Evolutionary conservation across 306 rosid species (phyloP).

Genomic region (Carpinus viminea): DNA sequence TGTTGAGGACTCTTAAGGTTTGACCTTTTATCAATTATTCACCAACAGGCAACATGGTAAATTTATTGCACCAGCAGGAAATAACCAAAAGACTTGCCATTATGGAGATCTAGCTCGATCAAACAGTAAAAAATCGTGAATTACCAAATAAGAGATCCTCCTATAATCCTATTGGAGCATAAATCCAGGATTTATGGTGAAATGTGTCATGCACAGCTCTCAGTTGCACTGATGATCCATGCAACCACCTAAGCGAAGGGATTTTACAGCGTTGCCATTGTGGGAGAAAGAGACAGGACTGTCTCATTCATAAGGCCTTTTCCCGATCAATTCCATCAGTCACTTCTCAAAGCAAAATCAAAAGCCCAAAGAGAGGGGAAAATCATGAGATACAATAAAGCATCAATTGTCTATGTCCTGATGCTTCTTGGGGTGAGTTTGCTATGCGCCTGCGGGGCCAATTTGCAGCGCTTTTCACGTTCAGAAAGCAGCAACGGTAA

Average conservation of each 20-base stretch:
- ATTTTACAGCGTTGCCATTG: not conserved
- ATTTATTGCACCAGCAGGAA: too few species aligned
- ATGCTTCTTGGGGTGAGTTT: conserved; percentile 20
- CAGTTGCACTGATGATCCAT: not conserved
- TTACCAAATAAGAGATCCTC: too few species aligned
- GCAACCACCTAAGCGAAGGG: not conserved
- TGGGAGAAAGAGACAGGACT: not conserved
- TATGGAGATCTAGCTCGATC: too few species aligned
- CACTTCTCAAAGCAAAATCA: not conserved
- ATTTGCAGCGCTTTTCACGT: conserved; percentile 5
- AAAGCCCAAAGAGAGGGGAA: too few species aligned
- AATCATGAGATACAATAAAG: conserved; percentile 22
- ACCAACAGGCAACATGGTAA: too few species aligned
- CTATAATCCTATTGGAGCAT: not conserved
- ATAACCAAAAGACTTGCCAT: too few species aligned
- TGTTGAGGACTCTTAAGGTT: too few species aligned
- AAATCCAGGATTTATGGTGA: not conserved
- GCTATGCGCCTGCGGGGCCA: not conserved
- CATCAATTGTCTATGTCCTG: not conserved
- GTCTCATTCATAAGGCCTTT: not conserved
- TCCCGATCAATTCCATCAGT: not conserved
- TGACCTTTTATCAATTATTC: too few species aligned
- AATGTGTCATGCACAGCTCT: not conserved
- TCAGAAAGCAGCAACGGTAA: conserved; percentile 8
- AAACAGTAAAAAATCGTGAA: too few species aligned